Percentiles rank a stretch among this genome's conserved stretches.
Evolutionary conservation across 148 eudicot species (phyloP).

Genomic region (Amaranthus cruentus): DNA sequence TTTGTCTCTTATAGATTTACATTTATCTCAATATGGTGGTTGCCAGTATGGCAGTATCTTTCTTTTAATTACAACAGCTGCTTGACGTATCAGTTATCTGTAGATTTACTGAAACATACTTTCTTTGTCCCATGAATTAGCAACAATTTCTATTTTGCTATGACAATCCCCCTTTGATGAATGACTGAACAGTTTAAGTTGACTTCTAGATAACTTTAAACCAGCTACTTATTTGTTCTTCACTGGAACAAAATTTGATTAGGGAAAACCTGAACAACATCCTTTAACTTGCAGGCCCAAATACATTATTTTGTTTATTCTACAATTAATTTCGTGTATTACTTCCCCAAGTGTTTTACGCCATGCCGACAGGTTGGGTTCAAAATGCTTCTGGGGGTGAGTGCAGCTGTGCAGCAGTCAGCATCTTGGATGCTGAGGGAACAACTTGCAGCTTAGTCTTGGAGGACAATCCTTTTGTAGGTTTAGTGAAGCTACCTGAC

Average conservation of each 20-base stretch:
- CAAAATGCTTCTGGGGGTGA: conserved; percentile 91
- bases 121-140: background rate
- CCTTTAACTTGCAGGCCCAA: background rate
- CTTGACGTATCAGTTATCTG: background rate
- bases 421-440: conserved; percentile 87
- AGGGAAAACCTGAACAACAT: background rate
- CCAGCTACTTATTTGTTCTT: background rate
- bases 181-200: background rate
- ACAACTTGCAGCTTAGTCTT: conserved; percentile 87
- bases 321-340: background rate
- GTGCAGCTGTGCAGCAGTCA: conserved; percentile 85
- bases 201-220: background rate
- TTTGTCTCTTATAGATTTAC: conserved; percentile 12
- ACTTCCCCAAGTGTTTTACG: background rate
- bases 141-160: background rate
- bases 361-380: conserved; percentile 62
- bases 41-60: background rate
- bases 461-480: conserved; percentile 96
- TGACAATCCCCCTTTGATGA: background rate
- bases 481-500: conserved; percentile 98
- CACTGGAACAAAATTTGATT: background rate
- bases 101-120: background rate
- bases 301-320: background rate
- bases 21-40: background rate
- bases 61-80: background rate